Conservation (phyloP, 768 basidiomycete genomes). For the Lactarius sanguifluus region DNA sequence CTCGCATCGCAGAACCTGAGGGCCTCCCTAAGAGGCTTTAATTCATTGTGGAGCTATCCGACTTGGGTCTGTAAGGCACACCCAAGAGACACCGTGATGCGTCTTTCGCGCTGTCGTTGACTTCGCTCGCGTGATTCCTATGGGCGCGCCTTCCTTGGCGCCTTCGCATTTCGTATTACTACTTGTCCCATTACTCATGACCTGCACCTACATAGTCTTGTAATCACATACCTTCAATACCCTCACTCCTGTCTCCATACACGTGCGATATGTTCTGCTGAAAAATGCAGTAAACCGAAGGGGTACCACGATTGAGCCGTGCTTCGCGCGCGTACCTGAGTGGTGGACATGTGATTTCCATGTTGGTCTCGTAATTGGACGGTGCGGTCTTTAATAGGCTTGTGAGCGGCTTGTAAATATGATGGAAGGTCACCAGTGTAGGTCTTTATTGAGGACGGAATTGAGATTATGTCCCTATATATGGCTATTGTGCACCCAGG, state of each 20-base stretch:
- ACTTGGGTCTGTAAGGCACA: not conserved
- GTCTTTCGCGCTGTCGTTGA: not conserved
- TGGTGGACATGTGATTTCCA: too few relatives aligned
- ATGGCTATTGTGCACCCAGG: not conserved
- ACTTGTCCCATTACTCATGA: slow-evolving; percentile 1
- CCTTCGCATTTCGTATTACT: not conserved
- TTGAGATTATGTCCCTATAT: too few relatives aligned
- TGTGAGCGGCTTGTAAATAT: too few relatives aligned
- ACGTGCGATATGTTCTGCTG: not conserved
- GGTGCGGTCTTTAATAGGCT: too few relatives aligned
- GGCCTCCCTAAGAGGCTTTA: slow-evolving; percentile 21
- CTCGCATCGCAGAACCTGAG: slow-evolving; percentile 16
- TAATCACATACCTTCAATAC: slow-evolving; percentile 9
- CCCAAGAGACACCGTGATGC: not conserved
- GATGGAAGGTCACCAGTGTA: too few relatives aligned
- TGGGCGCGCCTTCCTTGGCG: not conserved
- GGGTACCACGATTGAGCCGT: too few relatives aligned
- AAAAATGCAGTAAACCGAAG: not conserved
- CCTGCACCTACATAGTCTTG: slow-evolving; percentile 7
- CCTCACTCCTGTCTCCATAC: not conserved
- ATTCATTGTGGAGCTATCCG: not conserved
- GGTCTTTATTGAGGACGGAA: too few relatives aligned
- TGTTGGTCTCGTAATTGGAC: too few relatives aligned
- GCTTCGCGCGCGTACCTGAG: too few relatives aligned
- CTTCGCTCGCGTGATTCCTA: not conserved